A percentile compares a stretch with the other conserved stretches of the same genome.
Evolutionary conservation across 192 early-diverging fungal species (phyloP).

Genomic region (Entophlyctis helioformis): DNA sequence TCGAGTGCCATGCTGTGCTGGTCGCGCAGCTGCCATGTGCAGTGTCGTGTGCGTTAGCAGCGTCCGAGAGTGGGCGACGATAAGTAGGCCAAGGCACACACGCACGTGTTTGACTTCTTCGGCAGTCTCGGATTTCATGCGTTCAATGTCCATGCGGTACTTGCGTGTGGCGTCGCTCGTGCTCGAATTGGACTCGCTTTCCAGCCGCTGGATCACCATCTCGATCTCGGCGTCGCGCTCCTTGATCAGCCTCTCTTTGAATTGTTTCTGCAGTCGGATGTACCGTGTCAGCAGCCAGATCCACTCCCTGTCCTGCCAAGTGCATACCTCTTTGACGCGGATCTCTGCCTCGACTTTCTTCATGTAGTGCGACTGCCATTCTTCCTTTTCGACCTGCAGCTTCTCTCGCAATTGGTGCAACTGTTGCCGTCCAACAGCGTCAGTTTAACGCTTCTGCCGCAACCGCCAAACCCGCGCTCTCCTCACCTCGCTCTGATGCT

Average conservation of each 20-base stretch:
- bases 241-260: conserved; percentile 38
- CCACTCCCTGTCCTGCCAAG: too few relatives aligned
- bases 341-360: conserved; percentile 34
- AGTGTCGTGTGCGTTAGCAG: not conserved
- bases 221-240: conserved; percentile 48
- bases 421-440: not conserved
- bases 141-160: conserved; percentile 39
- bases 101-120: conserved; percentile 37
- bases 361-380: conserved; percentile 37
- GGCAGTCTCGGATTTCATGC: conserved; percentile 27
- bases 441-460: too few relatives aligned
- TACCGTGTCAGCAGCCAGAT: too few relatives aligned
- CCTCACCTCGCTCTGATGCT: conserved; percentile 17
- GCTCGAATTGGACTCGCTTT: conserved; percentile 34
- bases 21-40: conserved; percentile 25
- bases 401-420: conserved; percentile 20
- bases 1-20: conserved; percentile 39
- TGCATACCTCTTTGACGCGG: conserved; percentile 23
- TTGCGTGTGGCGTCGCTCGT: conserved; percentile 29
- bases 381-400: conserved; percentile 36
- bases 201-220: conserved; percentile 39
- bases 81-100: not conserved
- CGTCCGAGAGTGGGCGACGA: not conserved
- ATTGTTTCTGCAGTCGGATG: conserved; percentile 20
- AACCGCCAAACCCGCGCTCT: too few relatives aligned